Conservation (phyloP, 305 asterid genomes). For the Solanum chacoense region DNA sequence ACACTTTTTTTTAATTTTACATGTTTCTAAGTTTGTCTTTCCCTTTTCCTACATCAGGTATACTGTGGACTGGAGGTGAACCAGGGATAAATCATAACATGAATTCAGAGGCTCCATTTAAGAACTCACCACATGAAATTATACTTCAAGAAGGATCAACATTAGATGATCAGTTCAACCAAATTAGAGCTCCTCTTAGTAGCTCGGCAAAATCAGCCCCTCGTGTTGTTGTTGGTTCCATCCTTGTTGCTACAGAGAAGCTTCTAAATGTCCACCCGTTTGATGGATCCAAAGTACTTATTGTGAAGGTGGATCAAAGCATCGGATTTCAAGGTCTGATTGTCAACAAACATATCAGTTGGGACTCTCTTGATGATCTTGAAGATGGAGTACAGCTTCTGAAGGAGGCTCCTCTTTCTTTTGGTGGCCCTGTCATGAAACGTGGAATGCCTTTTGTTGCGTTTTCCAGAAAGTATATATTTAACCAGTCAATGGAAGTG, state of each 20-base stretch:
- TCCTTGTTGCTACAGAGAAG: slow-evolving; percentile 68
- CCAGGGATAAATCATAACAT: slow-evolving; percentile 16
- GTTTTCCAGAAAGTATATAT: slow-evolving; percentile 29
- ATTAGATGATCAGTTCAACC: slow-evolving; percentile 20
- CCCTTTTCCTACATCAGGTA: slow-evolving; percentile 28
- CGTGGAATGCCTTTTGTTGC: slow-evolving; percentile 74
- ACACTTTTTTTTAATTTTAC: background rate
- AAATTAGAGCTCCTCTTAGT: slow-evolving; percentile 24
- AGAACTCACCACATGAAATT: slow-evolving; percentile 50
- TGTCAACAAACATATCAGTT: slow-evolving; percentile 54
- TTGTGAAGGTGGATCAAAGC: slow-evolving; percentile 52
- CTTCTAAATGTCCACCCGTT: slow-evolving; percentile 59
- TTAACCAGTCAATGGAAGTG: slow-evolving; percentile 32
- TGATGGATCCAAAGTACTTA: slow-evolving; percentile 56
- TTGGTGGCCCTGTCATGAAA: slow-evolving; percentile 78
- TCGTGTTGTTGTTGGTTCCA: slow-evolving; percentile 39
- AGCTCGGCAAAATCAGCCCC: slow-evolving; percentile 28
- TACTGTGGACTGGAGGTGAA: slow-evolving; percentile 22
- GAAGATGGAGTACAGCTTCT: slow-evolving; percentile 41
- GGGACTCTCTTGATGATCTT: slow-evolving; percentile 63
- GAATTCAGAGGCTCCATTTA: slow-evolving; percentile 12
- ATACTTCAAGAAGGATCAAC: slow-evolving; percentile 41
- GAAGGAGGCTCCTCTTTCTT: slow-evolving; percentile 62
- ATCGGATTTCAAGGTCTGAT: slow-evolving; percentile 69
- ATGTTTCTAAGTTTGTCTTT: slow-evolving; percentile 1